Percentiles rank a stretch among this genome's conserved stretches.
Evolutionary conservation across 768 basidiomycete genomes (phyloP).

Genomic region (Cystobasidium onofrii): DNA sequence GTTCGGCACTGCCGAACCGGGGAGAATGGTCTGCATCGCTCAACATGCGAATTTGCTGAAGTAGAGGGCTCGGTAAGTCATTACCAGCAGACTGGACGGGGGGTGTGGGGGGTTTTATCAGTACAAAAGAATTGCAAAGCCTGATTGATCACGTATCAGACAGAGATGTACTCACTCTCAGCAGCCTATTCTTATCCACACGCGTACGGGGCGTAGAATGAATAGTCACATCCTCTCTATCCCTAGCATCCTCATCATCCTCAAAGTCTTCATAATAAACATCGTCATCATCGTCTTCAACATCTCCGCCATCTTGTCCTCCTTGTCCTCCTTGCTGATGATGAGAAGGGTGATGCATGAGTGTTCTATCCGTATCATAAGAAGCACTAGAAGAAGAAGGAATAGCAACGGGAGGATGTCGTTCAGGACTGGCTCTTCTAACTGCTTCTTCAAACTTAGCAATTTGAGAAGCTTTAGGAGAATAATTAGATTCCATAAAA

Average conservation of each 20-base stretch:
- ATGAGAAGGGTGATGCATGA: background rate
- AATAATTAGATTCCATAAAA: conserved; percentile 22
- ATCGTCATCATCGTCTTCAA: background rate
- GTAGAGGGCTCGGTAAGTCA: conserved; percentile 2
- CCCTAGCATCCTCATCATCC: background rate
- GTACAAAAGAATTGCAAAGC: too few species aligned
- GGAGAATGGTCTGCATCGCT: conserved; percentile 6
- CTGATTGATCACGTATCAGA: background rate
- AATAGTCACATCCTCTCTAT: background rate
- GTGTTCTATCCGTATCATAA: conserved; percentile 5
- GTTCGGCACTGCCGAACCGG: background rate
- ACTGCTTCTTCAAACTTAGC: conserved; percentile 17
- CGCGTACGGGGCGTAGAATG: conserved; percentile 19
- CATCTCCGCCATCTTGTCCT: background rate
- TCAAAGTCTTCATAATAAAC: background rate
- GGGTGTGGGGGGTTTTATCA: too few species aligned
- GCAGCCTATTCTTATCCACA: background rate
- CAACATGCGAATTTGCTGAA: conserved; percentile 22
- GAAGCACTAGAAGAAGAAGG: background rate
- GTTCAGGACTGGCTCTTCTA: background rate
- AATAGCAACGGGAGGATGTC: background rate
- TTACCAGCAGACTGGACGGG: conserved; percentile 18
- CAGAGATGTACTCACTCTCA: background rate
- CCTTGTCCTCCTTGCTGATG: background rate
- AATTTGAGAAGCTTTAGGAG: conserved; percentile 21